These are phyloP conservation scores for Candida golubevii DNA, from an alignment of 805 yeast species.

Conservation along the genomic window DNA sequence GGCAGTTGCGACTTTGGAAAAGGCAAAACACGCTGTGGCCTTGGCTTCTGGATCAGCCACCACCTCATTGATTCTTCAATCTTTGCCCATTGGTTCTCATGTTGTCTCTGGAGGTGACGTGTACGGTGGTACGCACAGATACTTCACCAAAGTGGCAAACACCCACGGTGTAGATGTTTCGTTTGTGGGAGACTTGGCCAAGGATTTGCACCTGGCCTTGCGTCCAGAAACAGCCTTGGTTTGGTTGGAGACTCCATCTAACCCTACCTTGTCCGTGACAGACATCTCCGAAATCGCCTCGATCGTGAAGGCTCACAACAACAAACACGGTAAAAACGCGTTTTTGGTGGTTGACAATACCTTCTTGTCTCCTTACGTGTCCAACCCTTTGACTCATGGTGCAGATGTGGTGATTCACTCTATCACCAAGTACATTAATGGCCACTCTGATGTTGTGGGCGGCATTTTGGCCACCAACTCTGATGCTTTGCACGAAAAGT, in stretches of 20 bases:
- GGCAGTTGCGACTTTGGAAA: constrained; percentile 75
- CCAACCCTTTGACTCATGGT: constrained; percentile 77
- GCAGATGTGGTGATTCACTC: constrained; percentile 88
- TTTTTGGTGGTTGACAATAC: constrained; percentile 82
- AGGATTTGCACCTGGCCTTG: constrained; percentile 54
- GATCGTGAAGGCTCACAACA: constrained; percentile 44
- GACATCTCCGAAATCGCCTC: constrained; percentile 62
- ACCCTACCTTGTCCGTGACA: constrained; percentile 79
- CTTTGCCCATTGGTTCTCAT: constrained; percentile 67
- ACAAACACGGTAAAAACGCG: constrained; percentile 47
- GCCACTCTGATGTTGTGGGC: constrained; percentile 88
- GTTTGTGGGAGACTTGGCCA: constrained; percentile 61
- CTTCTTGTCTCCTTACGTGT: constrained; percentile 80
- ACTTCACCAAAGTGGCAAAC: constrained; percentile 79
- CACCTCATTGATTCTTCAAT: constrained; percentile 72
- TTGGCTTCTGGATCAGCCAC: constrained; percentile 85
- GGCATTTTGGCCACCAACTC: constrained; percentile 75
- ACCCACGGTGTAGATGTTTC: constrained; percentile 70
- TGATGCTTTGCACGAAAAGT: constrained; percentile 54
- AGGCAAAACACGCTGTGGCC: constrained; percentile 71
- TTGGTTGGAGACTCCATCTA: constrained; percentile 87
- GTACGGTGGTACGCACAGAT: constrained; percentile 89
- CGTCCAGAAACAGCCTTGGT: constrained; percentile 65
- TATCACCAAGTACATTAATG: constrained; percentile 86
- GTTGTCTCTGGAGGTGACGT: constrained; percentile 80